Conservation (phyloP, 495 filamentous ascomycete species). For the Margaritispora aquatica region DNA sequence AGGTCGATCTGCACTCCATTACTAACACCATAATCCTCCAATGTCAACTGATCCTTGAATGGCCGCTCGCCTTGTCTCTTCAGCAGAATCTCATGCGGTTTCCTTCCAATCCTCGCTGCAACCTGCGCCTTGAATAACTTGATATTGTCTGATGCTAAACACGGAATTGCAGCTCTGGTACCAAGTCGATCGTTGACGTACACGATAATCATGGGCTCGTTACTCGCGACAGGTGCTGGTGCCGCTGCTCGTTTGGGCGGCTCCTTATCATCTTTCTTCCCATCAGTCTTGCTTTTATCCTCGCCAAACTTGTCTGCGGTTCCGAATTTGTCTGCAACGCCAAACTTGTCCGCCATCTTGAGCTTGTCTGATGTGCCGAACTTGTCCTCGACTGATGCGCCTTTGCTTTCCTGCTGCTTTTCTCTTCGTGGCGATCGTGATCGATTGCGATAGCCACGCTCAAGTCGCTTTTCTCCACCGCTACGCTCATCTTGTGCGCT, state of each 20-base stretch:
- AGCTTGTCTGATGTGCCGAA: constrained; percentile 22
- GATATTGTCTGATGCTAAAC: constrained; percentile 72
- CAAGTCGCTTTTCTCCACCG: constrained; percentile 36
- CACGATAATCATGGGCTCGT: constrained; percentile 84
- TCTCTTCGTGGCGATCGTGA: constrained; percentile 21
- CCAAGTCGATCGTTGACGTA: constrained; percentile 88
- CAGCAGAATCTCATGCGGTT: constrained; percentile 83
- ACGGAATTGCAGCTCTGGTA: constrained; percentile 85
- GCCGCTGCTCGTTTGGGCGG: constrained; percentile 22
- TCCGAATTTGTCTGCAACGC: constrained; percentile 25
- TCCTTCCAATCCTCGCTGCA: constrained; percentile 75
- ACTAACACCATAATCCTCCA: constrained; percentile 85
- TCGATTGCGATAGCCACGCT: constrained; percentile 50
- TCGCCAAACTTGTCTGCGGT: constrained; percentile 6
- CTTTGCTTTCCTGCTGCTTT: background rate
- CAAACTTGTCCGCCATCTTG: constrained; percentile 24
- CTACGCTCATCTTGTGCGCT: constrained; percentile 36
- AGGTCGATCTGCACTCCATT: constrained; percentile 87
- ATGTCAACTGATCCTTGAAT: constrained; percentile 80
- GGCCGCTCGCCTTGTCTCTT: constrained; percentile 88
- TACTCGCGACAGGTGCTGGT: constrained; percentile 24
- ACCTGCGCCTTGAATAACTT: constrained; percentile 87
- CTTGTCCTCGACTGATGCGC: constrained; percentile 10
- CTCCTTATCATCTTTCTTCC: constrained; percentile 9
- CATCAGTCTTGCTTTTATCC: background rate